Conservation (phyloP, 2,329 filamentous ascomycete species). For the Colletotrichum liaoningense region DNA sequence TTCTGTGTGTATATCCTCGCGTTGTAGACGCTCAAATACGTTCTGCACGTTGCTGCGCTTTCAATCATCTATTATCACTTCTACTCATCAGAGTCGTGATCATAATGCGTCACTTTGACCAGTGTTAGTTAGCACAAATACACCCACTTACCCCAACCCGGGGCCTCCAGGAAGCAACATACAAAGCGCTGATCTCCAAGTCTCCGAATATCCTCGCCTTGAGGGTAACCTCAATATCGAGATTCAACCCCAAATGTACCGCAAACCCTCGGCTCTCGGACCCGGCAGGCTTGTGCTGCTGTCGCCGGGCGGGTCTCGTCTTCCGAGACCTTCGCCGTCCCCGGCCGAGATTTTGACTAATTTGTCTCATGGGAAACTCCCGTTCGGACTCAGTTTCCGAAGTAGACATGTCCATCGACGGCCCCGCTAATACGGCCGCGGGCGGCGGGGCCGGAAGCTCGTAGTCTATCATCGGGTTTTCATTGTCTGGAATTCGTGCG, state of each 20-base stretch:
- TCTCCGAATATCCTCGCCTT: constrained; percentile 19
- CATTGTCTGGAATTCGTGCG: background rate
- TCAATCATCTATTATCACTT: background rate
- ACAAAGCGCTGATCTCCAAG: constrained; percentile 27
- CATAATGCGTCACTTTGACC: constrained; percentile 13
- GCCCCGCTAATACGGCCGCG: background rate
- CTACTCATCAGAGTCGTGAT: background rate
- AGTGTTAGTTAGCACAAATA: background rate
- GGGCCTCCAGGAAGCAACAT: background rate
- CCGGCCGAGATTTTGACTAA: background rate
- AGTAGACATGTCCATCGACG: background rate
- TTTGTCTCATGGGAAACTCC: background rate
- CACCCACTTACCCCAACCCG: background rate
- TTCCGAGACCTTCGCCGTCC: background rate
- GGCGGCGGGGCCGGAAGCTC: background rate
- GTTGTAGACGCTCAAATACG: background rate
- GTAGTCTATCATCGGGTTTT: background rate
- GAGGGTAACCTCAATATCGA: constrained; percentile 25
- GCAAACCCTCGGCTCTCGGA: constrained; percentile 12
- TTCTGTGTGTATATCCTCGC: background rate
- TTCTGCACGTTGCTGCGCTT: background rate
- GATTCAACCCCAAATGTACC: constrained; percentile 18
- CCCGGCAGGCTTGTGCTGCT: background rate
- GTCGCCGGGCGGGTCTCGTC: background rate
- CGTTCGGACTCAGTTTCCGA: constrained; percentile 23